Evolutionary conservation across 2,329 filamentous ascomycete genomes (phyloP), one percentile per base, ranked within the genome.

Genomic region (Aspergillus udagawae): DNA sequence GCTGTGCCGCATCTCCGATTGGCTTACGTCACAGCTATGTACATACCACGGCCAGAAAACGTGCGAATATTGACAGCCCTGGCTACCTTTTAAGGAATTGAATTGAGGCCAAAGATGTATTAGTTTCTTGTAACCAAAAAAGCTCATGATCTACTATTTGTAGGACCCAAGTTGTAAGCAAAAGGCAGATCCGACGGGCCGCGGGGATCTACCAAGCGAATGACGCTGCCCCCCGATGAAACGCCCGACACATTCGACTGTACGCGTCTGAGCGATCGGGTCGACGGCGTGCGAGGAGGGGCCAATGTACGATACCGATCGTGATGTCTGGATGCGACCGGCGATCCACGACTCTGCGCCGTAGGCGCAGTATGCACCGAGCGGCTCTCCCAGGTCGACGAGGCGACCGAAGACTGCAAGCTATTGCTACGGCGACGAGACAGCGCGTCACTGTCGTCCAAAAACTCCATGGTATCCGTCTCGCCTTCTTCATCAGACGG

Each of bases 401-500:
- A 47, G 23, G 65, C 60, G 58, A 65, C 66, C 1, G 69, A 71
- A 14, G 64, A 63, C 14, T 62, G 66, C 20, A 63, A 58, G 51
- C 65, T 67, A 48, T 65, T 62, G 52, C 62, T 71, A 35, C 67
- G 68, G 52, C 64, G 59, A 2, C 60, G 64, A 4, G 58, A 55
- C 6, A 65, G 60, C 23, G 62, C 50, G 35, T 65, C 67, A 23
- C 62, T 62, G 21, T 63, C 64, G 2, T 64, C 63, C 28, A 58
- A 62, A 25, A 64, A 64, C 14, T 71, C 67, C 42, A 67, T 61
- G 3, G 70, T 72, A 63, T 75, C 73, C 3, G 72, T 74, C 49
- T 74, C 72, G 4, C 72, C 72, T 57, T 75, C 73, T 56, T 74
- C 73, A 42, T 75, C 73, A 8, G 72, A 75, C 2, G 73, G 69